Evolutionary conservation across 257 asterid genomes (phyloP).

Genomic region (Cruciata laevipes): DNA sequence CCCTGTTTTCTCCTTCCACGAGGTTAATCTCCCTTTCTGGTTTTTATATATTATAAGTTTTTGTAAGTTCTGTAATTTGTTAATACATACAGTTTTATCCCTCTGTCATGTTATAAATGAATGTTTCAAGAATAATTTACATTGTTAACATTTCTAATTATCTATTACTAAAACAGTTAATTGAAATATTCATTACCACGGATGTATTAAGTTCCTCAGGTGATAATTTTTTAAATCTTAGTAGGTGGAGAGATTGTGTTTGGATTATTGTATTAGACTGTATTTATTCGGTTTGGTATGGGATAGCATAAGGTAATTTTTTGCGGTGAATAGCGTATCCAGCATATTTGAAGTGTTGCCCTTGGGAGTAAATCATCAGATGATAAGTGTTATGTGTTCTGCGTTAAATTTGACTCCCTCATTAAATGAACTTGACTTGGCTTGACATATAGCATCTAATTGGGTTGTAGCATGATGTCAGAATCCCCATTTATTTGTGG

Average conservation of each 20-base stretch:
- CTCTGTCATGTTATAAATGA: not conserved
- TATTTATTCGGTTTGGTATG: not conserved
- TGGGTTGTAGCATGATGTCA: not conserved
- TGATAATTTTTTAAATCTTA: not conserved
- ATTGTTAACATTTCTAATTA: too few species aligned
- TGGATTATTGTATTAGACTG: not conserved
- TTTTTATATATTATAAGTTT: not conserved
- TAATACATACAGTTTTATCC: not conserved
- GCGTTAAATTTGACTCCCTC: not conserved
- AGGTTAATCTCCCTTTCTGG: constrained; percentile 33
- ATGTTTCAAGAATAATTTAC: not conserved
- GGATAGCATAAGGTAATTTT: not conserved
- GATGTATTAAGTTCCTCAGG: not conserved
- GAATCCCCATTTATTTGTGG: not conserved
- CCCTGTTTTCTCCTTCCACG: constrained; percentile 69
- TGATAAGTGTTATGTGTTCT: not conserved
- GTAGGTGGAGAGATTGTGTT: not conserved
- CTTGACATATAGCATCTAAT: not conserved
- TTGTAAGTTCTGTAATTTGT: not conserved
- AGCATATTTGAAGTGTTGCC: not conserved
- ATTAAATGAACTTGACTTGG: not conserved
- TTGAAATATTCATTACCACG: too few species aligned
- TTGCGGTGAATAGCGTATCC: too few species aligned
- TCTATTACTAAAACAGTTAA: not conserved
- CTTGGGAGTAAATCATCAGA: not conserved